phyloP scores from a whole-genome alignment of 2,329 filamentous ascomycete species.

The Claviceps maximensis region DNA sequence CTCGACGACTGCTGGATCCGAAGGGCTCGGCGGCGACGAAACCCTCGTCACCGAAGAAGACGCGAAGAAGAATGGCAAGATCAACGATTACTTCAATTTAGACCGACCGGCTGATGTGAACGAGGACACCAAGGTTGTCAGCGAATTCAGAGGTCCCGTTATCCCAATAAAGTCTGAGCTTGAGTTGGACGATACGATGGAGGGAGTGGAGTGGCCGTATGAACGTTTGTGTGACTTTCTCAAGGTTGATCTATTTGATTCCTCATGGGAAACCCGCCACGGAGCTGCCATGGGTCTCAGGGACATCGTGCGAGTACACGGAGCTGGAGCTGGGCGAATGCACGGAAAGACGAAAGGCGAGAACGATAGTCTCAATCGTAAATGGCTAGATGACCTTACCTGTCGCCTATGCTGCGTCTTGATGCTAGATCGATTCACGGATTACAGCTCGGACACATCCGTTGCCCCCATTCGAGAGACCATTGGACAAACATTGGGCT shows the following conservation, averaged over 20 bases:
- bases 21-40: conserved; percentile 48
- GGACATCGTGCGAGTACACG: conserved; percentile 86
- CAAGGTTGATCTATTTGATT: conserved; percentile 84
- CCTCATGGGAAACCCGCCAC: conserved; percentile 89
- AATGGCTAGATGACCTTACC: conserved; percentile 89
- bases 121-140: conserved; percentile 83
- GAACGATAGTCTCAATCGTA: conserved; percentile 68
- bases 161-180: conserved; percentile 77
- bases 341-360: conserved; percentile 56
- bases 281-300: conserved; percentile 90
- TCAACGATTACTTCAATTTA: conserved; percentile 79
- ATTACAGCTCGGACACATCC: conserved; percentile 95
- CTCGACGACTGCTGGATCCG: conserved; percentile 45
- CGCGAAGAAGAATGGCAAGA: conserved; percentile 48
- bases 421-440: conserved; percentile 93
- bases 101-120: conserved; percentile 67
- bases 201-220: conserved; percentile 84
- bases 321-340: conserved; percentile 68
- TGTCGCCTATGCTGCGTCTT: conserved; percentile 90
- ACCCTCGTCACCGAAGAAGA: conserved; percentile 38
- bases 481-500: conserved; percentile 84
- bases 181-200: conserved; percentile 60
- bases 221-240: conserved; percentile 89
- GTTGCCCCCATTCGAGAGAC: conserved; percentile 94
- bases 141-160: conserved; percentile 82